Percentiles rank a stretch among this genome's conserved stretches.
Conservation (phyloP, 257 asterid genomes). For the Nicotiana knightiana region DNA sequence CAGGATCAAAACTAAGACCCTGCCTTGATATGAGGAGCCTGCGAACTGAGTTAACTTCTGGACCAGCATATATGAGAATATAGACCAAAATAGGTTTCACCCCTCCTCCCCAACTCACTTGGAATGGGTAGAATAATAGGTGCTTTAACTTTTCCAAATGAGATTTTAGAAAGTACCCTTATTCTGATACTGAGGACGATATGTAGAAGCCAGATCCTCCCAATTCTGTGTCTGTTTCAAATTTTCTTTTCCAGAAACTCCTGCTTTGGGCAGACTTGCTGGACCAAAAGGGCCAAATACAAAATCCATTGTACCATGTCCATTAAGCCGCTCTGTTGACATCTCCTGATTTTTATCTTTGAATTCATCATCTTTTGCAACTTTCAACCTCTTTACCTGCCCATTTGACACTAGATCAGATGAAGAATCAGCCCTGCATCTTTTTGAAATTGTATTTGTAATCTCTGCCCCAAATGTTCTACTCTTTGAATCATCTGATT, state of each 20-base stretch:
- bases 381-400: constrained; percentile 18
- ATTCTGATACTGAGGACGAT: constrained; percentile 48
- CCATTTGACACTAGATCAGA: constrained; percentile 21
- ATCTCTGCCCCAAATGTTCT: constrained; percentile 59
- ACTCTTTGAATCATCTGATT: constrained; percentile 31
- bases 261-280: constrained; percentile 19
- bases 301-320: constrained; percentile 32
- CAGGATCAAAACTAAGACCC: neutral
- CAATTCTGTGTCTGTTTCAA: constrained; percentile 25
- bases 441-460: constrained; percentile 37
- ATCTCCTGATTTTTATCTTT: constrained; percentile 2
- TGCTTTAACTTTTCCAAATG: neutral
- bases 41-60: neutral
- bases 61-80: neutral
- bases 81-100: neutral
- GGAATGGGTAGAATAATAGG: neutral
- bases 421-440: constrained; percentile 31
- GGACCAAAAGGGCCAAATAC: constrained; percentile 67
- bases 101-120: neutral
- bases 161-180: constrained; percentile 34
- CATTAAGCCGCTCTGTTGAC: constrained; percentile 27
- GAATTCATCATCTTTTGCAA: constrained; percentile 3
- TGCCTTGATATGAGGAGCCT: neutral
- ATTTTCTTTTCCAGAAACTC: constrained; percentile 22
- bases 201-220: constrained; percentile 31